These are phyloP conservation scores for Apiospora aurea DNA, from an alignment of 2,329 filamentous ascomycete genomes.

Conservation along the genomic window DNA sequence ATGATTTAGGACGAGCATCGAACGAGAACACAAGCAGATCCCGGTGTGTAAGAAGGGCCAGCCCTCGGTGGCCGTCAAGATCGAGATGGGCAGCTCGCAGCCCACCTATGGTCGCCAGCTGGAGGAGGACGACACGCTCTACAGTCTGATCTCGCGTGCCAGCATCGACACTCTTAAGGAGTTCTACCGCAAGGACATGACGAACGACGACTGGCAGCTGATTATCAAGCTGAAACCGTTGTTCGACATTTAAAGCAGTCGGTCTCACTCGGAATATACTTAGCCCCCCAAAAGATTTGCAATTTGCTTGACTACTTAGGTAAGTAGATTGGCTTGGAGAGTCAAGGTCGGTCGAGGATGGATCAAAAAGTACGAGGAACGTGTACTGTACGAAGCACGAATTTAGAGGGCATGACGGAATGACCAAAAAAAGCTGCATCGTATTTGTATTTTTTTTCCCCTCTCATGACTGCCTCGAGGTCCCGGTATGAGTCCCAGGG, in stretches of 20 bases:
- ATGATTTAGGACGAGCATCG: conserved; percentile 80
- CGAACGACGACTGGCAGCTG: conserved; percentile 87
- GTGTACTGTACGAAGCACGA: conserved; percentile 16
- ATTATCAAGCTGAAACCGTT: conserved; percentile 95
- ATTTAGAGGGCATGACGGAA: conserved; percentile 12
- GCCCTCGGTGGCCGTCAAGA: conserved; percentile 97
- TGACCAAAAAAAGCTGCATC: conserved; percentile 17
- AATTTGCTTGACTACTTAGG: conserved; percentile 4
- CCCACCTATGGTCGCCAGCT: conserved; percentile 94
- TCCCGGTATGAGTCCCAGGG: conserved; percentile 1
- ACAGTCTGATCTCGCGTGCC: conserved; percentile 84
- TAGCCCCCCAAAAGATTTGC: background rate
- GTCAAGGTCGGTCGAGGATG: background rate
- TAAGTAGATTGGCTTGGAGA: background rate
- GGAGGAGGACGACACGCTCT: conserved; percentile 88
- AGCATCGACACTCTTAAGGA: conserved; percentile 97
- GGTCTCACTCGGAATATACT: background rate
- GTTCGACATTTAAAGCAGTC: conserved; percentile 75
- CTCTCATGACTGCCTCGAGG: background rate
- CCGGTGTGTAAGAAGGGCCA: conserved; percentile 92
- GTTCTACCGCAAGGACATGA: conserved; percentile 73
- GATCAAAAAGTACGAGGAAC: background rate
- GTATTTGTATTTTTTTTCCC: background rate
- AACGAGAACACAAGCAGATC: conserved; percentile 97
- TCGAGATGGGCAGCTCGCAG: conserved; percentile 91